Conservation (phyloP, 768 basidiomycete genomes). For the Kwoniella pini region DNA sequence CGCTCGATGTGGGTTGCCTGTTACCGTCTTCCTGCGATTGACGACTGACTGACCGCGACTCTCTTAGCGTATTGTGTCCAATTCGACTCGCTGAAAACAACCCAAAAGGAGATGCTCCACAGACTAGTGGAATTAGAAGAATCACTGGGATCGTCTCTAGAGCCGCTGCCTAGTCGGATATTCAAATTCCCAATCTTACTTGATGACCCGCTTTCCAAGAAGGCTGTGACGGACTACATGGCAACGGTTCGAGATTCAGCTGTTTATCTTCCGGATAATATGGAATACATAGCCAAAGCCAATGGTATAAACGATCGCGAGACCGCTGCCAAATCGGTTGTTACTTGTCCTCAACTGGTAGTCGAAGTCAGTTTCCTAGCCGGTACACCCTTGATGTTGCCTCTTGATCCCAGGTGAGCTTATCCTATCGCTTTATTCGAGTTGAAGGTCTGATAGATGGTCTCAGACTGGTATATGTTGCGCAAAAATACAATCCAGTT, state of each 20-base stretch:
- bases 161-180: conserved; percentile 61
- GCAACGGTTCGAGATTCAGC: conserved; percentile 62
- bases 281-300: conserved; percentile 67
- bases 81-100: conserved; percentile 58
- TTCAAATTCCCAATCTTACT: conserved; percentile 67
- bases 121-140: conserved; percentile 57
- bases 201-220: conserved; percentile 64
- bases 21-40: no score
- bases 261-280: conserved; percentile 68
- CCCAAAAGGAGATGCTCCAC: conserved; percentile 59
- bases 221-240: conserved; percentile 64
- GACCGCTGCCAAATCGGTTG: conserved; percentile 58
- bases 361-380: conserved; percentile 67
- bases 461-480: conserved; percentile 60
- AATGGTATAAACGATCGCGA: conserved; percentile 61
- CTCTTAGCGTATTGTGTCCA: conserved; percentile 57
- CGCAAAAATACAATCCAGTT: conserved; percentile 75
- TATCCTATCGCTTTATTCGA: conserved; percentile 28
- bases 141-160: conserved; percentile 55
- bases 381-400: conserved; percentile 63
- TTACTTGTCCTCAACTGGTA: conserved; percentile 62
- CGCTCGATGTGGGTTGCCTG: conserved; percentile 59
- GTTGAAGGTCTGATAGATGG: conserved; percentile 52
- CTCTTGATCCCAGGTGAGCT: conserved; percentile 57
- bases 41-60: not conserved